Evolutionary conservation across 2,329 filamentous ascomycete genomes (phyloP).

Genomic region (Talaromyces sp.): DNA sequence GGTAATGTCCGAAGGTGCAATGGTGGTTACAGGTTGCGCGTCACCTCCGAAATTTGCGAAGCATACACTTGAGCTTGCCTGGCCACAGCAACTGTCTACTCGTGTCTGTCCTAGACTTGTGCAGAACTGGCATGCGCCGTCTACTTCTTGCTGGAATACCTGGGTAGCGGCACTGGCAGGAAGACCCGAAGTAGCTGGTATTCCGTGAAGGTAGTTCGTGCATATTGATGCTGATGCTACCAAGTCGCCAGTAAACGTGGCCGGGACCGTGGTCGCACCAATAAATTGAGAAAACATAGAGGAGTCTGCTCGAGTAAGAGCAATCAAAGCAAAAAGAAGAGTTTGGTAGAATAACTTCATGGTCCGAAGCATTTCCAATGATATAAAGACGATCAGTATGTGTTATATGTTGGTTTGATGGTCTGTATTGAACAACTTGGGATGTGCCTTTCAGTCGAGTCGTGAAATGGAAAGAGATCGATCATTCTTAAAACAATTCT

Average conservation of each 20-base stretch:
- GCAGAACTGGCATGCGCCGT: slow-evolving; percentile 10
- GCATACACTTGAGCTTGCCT: slow-evolving; percentile 13
- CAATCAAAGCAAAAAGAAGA: not conserved
- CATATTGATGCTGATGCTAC: not conserved
- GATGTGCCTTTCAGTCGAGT: not conserved
- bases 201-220: slow-evolving; percentile 2
- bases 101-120: slow-evolving; percentile 5
- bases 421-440: too few relatives aligned
- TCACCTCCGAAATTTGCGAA: slow-evolving; percentile 1
- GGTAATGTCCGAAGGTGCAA: not conserved
- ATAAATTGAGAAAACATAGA: slow-evolving; percentile 6
- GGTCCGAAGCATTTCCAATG: not conserved
- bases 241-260: not conserved
- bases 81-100: slow-evolving; percentile 9
- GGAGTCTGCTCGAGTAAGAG: not conserved
- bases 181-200: not conserved
- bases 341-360: not conserved
- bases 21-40: not conserved
- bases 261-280: not conserved
- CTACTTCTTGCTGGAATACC: slow-evolving; percentile 8
- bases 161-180: not conserved
- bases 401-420: not conserved
- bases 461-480: not conserved
- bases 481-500: not conserved
- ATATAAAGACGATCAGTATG: not conserved